These are phyloP conservation scores for Neurospora sp. DNA, from an alignment of 495 filamentous ascomycete species.

Conservation along the genomic window DNA sequence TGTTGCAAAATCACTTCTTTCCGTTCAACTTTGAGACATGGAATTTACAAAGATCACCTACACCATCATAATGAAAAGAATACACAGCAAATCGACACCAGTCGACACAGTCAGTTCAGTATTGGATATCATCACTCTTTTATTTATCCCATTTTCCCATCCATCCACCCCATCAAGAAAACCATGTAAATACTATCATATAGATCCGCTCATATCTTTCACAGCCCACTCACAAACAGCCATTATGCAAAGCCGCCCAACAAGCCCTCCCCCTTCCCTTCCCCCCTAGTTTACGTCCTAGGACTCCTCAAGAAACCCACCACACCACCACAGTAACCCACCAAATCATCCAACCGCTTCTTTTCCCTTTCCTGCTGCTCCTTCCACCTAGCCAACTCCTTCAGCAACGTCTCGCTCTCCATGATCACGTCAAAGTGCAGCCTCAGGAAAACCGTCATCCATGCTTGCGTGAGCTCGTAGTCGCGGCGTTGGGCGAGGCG, in stretches of 20 bases:
- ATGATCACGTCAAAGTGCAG: constrained; percentile 51
- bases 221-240: neutral
- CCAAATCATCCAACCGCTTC: constrained; percentile 59
- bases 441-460: constrained; percentile 88
- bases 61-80: no score
- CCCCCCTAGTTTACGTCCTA: constrained; percentile 23
- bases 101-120: no score
- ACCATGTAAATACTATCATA: neutral
- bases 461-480: constrained; percentile 89
- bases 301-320: constrained; percentile 76
- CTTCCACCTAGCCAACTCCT: constrained; percentile 54
- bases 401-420: constrained; percentile 30
- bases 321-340: constrained; percentile 81
- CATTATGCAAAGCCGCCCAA: neutral
- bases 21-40: no score
- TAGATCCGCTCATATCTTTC: neutral
- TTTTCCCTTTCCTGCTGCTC: constrained; percentile 56
- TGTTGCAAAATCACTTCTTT: no score
- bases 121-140: neutral
- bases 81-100: no score
- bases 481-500: constrained; percentile 58
- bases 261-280: no score
- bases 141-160: neutral
- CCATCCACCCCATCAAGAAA: neutral
- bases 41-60: no score